Base-by-base conservation (phyloP, 2,329 filamentous ascomycete genomes). In the Penicillium sp. region DNA sequence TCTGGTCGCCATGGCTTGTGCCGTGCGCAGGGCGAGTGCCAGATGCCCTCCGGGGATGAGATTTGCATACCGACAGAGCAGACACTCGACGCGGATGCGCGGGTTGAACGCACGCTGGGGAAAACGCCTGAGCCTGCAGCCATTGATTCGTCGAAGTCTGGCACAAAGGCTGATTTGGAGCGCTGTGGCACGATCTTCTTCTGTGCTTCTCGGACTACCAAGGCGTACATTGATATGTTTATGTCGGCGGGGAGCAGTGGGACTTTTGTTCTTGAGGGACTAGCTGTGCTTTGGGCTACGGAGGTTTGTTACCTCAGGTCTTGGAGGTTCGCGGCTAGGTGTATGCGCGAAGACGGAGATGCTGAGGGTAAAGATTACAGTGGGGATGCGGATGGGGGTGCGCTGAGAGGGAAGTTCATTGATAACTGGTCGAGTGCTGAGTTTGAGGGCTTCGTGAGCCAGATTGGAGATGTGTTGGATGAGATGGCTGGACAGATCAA, bases 241-340 rank as follows among this genome's bases (percentile, higher is more conserved):
- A 81, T 85, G 52, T 80, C 78, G n/a, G 80, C 79, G 4, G 77
- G 82, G 11, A 78, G 79, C 47, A 73, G 79, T 0, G 77, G 76
- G 7, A 75, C 77, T 2, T 79, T 73, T 1, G 67, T 90, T 65
- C 73, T 92, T 2, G 87, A 91, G 67, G 87, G 86, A 5, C 78
- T 90, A 57, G 81, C 90, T 2, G 80, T 90, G n/a, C 81, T 92
- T 22, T 92, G 88, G 86, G 86, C 85, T n/a, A 91, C 87, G 1
- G 89, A 93, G 73, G 84, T 79, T 44, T 82, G 80, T 56, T 88
- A 87, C 66, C 67, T 86, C 16, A 77, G 82, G 38, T 80, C 85
- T 11, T 88, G 86, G 86, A 77, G 75, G 9, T 73, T 69, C 64
- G 75, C 73, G 21, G 65, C 61, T 4, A 54, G 45, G 5, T 60